phyloP scores from a whole-genome alignment of 345 rosid genomes.

The Noccaea bulbosa region DNA sequence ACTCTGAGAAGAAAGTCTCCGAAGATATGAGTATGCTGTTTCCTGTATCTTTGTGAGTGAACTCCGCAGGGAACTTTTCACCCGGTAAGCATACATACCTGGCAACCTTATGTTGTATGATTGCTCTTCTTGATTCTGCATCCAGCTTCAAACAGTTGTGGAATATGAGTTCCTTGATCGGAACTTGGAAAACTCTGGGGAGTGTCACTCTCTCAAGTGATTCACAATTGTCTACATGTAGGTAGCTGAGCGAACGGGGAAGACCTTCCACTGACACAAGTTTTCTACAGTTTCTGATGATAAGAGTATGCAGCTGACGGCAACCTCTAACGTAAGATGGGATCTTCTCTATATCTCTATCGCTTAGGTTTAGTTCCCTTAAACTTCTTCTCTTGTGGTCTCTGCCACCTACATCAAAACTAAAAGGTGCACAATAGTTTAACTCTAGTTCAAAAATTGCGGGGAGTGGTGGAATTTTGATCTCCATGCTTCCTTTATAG shows the following conservation, averaged over 20 bases:
- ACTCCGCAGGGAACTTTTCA: not conserved
- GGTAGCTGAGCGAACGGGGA: not conserved
- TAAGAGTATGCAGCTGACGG: accelerated
- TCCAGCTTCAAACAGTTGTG: not conserved
- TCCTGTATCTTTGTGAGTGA: not conserved
- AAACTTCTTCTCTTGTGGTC: not conserved
- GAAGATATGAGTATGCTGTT: not conserved
- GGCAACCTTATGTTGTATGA: not conserved
- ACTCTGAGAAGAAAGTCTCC: not conserved
- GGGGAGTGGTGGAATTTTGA: too few species aligned
- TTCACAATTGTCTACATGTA: not conserved
- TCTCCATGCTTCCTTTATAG: too few species aligned
- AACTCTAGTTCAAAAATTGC: too few species aligned
- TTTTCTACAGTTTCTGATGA: not conserved
- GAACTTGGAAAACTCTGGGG: too few species aligned
- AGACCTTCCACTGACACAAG: not conserved
- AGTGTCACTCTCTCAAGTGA: constrained; percentile 11
- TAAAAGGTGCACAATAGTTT: too few species aligned
- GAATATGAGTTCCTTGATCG: not conserved
- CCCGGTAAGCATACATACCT: not conserved
- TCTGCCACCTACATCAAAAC: too few species aligned
- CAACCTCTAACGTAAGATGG: not conserved
- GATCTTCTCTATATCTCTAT: not conserved
- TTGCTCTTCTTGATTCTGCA: not conserved
- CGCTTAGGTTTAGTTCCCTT: not conserved